These are phyloP conservation scores for Salvia miltiorrhiza DNA, from an alignment of 257 asterid species.

Conservation along the genomic window DNA sequence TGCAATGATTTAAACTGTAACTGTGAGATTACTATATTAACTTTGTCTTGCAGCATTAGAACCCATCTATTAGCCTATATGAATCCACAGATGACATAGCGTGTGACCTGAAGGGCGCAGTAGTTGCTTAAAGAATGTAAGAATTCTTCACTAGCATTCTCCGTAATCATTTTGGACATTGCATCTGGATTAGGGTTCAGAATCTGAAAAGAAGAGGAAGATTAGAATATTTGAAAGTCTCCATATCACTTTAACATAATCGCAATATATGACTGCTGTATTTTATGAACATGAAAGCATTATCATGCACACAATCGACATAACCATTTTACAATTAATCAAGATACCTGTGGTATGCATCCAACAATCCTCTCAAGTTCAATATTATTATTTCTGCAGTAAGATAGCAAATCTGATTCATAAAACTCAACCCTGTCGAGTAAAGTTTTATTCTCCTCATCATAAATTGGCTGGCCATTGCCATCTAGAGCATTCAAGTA, in stretches of 20 bases:
- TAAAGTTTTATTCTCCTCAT: constrained; percentile 73
- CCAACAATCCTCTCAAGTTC: constrained; percentile 97
- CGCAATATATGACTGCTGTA: not conserved
- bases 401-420: constrained; percentile 92
- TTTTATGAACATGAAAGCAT: not conserved
- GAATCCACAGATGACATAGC: not conserved
- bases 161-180: constrained; percentile 93
- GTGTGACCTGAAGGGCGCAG: constrained; percentile 76
- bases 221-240: constrained; percentile 12
- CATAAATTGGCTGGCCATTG: constrained; percentile 79
- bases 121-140: constrained; percentile 82
- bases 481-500: constrained; percentile 94
- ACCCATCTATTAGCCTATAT: not conserved
- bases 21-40: not conserved
- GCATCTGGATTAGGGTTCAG: constrained; percentile 99
- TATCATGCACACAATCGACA: not conserved
- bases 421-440: constrained; percentile 92
- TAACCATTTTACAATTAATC: not conserved
- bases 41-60: not conserved
- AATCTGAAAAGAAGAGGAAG: constrained; percentile 48
- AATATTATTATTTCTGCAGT: constrained; percentile 80
- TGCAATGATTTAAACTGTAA: not conserved
- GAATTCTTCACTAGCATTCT: constrained; percentile 97
- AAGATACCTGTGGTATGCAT: constrained; percentile 93
- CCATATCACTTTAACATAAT: constrained; percentile 1